phyloP scores from a whole-genome alignment of 2,329 filamentous ascomycete species.

The Venturia aucupariae region DNA sequence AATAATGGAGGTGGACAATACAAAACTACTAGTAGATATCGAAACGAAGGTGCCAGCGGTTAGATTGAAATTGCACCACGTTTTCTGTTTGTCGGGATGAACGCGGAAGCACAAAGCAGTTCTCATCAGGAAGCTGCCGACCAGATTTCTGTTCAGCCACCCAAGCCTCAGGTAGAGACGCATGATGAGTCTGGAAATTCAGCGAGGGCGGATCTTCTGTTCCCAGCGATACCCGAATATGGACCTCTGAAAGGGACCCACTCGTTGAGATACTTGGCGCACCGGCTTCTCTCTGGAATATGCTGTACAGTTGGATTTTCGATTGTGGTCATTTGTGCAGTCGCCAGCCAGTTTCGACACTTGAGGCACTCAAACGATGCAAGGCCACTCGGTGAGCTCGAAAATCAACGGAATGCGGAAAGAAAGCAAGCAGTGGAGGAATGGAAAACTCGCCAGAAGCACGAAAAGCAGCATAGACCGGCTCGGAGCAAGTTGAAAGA shows the following conservation, averaged over 20 bases:
- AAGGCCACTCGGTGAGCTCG: not conserved
- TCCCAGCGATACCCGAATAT: constrained; percentile 7
- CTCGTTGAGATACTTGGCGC: not conserved
- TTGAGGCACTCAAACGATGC: too few relatives aligned
- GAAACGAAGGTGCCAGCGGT: not conserved
- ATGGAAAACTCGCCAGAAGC: not conserved
- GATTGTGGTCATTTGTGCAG: constrained; percentile 4
- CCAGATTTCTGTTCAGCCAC: constrained; percentile 1
- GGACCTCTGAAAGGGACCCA: not conserved
- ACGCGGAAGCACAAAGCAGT: not conserved
- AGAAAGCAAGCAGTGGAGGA: not conserved
- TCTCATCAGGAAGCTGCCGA: not conserved
- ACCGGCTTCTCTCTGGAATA: not conserved
- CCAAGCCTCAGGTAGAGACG: not conserved
- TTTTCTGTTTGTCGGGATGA: not conserved
- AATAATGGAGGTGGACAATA: not conserved
- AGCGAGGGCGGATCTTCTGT: not conserved
- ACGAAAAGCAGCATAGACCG: not conserved
- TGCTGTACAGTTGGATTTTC: not conserved
- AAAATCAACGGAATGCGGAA: not conserved
- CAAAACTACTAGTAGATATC: not conserved
- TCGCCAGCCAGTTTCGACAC: not conserved
- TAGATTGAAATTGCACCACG: not conserved
- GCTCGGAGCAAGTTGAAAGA: not conserved
- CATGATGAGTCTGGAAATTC: not conserved